phyloP scores from a whole-genome alignment of 169 alveolate species.

The Neospora caninum region DNA sequence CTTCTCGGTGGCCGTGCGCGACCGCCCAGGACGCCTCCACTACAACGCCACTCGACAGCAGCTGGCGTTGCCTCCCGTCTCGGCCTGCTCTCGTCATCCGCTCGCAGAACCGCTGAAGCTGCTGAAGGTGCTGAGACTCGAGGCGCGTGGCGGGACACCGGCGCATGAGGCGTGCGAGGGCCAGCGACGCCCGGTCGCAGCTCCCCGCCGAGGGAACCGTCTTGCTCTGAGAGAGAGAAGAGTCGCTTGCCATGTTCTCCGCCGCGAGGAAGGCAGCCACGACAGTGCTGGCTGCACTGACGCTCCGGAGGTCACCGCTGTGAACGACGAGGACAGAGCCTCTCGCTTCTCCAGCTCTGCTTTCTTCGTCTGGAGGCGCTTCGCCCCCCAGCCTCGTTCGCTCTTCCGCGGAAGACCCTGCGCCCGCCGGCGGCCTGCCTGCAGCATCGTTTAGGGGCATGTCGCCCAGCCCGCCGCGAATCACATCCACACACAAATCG shows the following conservation, averaged over 20 bases:
- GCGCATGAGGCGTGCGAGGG: conserved; percentile 13
- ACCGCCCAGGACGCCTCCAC: too few relatives aligned
- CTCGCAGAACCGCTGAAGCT: conserved; percentile 26
- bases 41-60: too few relatives aligned
- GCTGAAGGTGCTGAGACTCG: conserved; percentile 8
- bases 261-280: conserved; percentile 11
- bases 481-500: not conserved
- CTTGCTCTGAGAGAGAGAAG: not conserved
- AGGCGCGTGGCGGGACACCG: not conserved
- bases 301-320: conserved; percentile 16
- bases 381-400: not conserved
- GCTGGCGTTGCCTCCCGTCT: too few relatives aligned
- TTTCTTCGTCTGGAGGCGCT: not conserved
- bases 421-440: not conserved
- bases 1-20: too few relatives aligned
- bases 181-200: not conserved
- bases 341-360: not conserved
- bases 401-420: not conserved
- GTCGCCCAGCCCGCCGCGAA: not conserved
- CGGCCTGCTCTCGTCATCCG: not conserved
- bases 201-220: not conserved
- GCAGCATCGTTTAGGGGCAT: not conserved
- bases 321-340: conserved; percentile 38
- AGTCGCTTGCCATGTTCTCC: not conserved
- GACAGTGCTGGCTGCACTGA: not conserved